These are phyloP conservation scores for Fonsecaea pugnacius DNA, from an alignment of 2,329 filamentous ascomycete genomes.

Conservation along the genomic window DNA sequence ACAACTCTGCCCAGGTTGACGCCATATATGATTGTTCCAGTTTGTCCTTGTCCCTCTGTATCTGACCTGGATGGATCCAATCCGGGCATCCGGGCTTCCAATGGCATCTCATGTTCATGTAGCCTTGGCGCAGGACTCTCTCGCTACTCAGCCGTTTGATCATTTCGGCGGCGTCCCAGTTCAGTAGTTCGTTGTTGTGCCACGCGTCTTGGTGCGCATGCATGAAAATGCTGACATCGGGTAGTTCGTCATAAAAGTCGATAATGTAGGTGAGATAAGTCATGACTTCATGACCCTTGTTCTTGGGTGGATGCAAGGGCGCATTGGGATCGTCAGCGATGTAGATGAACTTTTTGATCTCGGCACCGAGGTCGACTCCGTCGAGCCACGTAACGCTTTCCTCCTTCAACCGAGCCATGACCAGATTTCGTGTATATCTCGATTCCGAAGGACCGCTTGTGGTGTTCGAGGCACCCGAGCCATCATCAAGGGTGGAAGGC, in stretches of 20 bases:
- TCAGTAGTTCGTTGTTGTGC: conserved; percentile 63
- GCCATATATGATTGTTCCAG: conserved; percentile 54
- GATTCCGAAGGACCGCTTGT: conserved; percentile 47
- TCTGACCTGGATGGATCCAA: conserved; percentile 58
- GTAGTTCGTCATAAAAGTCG: conserved; percentile 63
- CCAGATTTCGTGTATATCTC: conserved; percentile 59
- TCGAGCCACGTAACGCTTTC: conserved; percentile 55
- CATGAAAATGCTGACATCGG: conserved; percentile 64
- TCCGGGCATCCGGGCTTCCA: conserved; percentile 63
- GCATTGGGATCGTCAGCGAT: conserved; percentile 58
- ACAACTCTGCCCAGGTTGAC: conserved; percentile 54
- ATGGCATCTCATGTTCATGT: conserved; percentile 64
- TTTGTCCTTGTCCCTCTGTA: conserved; percentile 47
- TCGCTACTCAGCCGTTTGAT: conserved; percentile 57
- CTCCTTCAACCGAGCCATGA: conserved; percentile 57
- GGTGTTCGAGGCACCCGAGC: conserved; percentile 16
- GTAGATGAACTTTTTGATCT: conserved; percentile 56
- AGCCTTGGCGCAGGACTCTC: conserved; percentile 58
- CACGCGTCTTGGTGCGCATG: conserved; percentile 62
- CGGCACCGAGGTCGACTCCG: conserved; percentile 50
- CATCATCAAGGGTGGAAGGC: conserved; percentile 2
- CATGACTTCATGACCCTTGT: conserved; percentile 68
- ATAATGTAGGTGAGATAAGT: conserved; percentile 67
- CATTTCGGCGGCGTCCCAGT: conserved; percentile 56
- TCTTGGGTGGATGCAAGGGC: conserved; percentile 57